A percentile compares a stretch with the other conserved stretches of the same genome.
These are phyloP conservation scores for Globisporangium polare DNA, from an alignment of 352 stramenopile genomes.

Conservation along the genomic window DNA sequence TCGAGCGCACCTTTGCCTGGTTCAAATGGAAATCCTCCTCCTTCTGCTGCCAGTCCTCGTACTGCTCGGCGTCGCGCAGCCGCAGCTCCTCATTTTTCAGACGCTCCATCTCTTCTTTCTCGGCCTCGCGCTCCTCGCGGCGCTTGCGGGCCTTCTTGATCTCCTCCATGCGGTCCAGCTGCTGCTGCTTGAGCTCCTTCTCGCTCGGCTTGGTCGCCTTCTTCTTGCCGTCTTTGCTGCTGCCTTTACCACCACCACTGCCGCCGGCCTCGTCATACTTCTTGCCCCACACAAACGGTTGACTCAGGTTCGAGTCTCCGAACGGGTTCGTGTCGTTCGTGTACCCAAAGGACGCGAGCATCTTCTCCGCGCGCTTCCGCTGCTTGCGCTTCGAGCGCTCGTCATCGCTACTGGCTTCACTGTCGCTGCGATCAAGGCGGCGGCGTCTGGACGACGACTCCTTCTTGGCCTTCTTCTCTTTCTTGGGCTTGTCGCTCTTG, in stretches of 20 bases:
- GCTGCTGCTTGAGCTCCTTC: conserved; percentile 59
- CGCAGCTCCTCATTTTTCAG: conserved; percentile 93
- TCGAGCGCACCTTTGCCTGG: conserved; percentile 91
- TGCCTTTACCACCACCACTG: conserved; percentile 1
- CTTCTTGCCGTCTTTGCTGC: not conserved
- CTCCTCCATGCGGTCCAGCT: conserved; percentile 89
- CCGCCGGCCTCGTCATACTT: conserved; percentile 77
- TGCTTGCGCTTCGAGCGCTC: conserved; percentile 52
- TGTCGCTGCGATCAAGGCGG: not conserved
- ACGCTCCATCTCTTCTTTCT: conserved; percentile 95
- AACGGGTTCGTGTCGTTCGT: conserved; percentile 99
- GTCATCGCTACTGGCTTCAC: conserved; percentile 15
- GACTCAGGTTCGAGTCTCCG: conserved; percentile 95
- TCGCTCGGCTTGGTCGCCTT: conserved; percentile 21
- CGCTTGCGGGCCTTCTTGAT: conserved; percentile 95
- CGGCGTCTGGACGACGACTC: not conserved
- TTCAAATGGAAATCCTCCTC: conserved; percentile 97
- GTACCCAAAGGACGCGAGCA: conserved; percentile 91
- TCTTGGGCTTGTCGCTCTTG: not conserved
- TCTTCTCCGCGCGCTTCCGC: conserved; percentile 68
- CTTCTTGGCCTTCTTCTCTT: conserved; percentile 2
- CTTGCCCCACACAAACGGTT: conserved; percentile 98
- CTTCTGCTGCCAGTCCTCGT: conserved; percentile 97
- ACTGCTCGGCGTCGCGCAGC: conserved; percentile 95
- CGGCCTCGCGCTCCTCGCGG: conserved; percentile 81